Base-by-base conservation (phyloP, 768 basidiomycete species). In the Mycena belliarum region DNA sequence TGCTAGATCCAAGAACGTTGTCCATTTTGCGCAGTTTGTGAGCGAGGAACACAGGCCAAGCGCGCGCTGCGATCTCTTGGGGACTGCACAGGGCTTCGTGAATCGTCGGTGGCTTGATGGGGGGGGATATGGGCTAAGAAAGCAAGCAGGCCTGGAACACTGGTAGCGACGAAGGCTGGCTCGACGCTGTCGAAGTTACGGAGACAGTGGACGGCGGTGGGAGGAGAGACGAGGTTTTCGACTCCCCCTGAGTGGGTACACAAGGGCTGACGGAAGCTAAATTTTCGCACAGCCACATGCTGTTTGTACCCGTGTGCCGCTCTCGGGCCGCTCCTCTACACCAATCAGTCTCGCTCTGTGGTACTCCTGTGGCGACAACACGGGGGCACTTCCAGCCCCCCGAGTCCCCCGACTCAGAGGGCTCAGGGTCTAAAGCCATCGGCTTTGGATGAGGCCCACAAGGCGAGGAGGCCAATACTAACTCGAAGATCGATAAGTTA, bases 231-330 rank as follows among this genome's bases (percentile, higher is more conserved):
- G 50, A 50, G 4, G 49, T 46, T 51, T 51, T 57, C 47, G 33
- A 47, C 57, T n/a, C n/a, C n/a, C 57, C 57, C 57, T 58, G 57
- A 58, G 29, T 44, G 52, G 52, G 16, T 21, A 45, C 28, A 44
- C 52, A 49, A 10, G 16, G 26, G 24, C 10, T 29, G 47, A 37
- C 55, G 55, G 55, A 50, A 52, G 44, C 50, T 50, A 52, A 58
- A 52, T 58, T 52, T 45, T 52, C 43, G 37, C 49, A 44, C 53
- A 20, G 42, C 51, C 51, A 28, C 51, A 14, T 25, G 32, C 21
- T 8, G 1, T 6, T 26, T 32, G 37, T n/a, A 38, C 20, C 37
- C 37, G 37, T 38, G n/a, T n/a, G n/a, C n/a, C n/a, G n/a, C n/a
- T 6, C 29, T 32, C 12, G 29, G 6, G 6, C 29, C 12, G 7